phyloP scores from a whole-genome alignment of 352 stramenopile species.

The Phytophthora litchii region DNA sequence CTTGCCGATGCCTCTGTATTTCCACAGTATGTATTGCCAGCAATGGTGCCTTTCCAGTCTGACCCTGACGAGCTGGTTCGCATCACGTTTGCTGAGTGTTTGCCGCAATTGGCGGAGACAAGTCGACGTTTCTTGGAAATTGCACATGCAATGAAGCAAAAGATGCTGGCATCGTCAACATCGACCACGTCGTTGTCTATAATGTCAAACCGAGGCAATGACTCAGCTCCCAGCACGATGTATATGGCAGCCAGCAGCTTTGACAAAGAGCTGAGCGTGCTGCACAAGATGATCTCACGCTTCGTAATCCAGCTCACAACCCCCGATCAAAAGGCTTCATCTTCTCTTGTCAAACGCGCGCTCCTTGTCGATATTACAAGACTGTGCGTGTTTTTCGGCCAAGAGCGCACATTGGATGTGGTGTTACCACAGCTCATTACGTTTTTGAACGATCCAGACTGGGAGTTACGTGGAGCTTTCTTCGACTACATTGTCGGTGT shows the following conservation, averaged over 20 bases:
- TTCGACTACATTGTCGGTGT: slow-evolving; percentile 95
- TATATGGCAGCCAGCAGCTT: slow-evolving; percentile 90
- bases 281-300: slow-evolving; percentile 94
- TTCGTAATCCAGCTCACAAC: slow-evolving; percentile 95
- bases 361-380: slow-evolving; percentile 95
- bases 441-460: slow-evolving; percentile 97
- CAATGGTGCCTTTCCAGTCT: slow-evolving; percentile 87
- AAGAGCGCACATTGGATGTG: slow-evolving; percentile 94
- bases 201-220: slow-evolving; percentile 42
- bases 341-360: slow-evolving; percentile 93
- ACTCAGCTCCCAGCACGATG: slow-evolving; percentile 33
- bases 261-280: slow-evolving; percentile 90
- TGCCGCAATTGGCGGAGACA: slow-evolving; percentile 93
- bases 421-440: slow-evolving; percentile 97
- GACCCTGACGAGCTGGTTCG: slow-evolving; percentile 94
- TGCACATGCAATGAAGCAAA: slow-evolving; percentile 87
- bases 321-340: slow-evolving; percentile 89
- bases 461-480: slow-evolving; percentile 85
- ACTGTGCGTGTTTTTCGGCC: slow-evolving; percentile 97
- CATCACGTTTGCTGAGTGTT: slow-evolving; percentile 94
- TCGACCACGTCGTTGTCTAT: slow-evolving; percentile 46
- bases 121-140: slow-evolving; percentile 95
- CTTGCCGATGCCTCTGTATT: slow-evolving; percentile 97
- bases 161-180: slow-evolving; percentile 49
- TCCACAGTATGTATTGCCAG: slow-evolving; percentile 96